Evolutionary conservation across 495 filamentous ascomycete genomes (phyloP).

Genomic region (Aspergillus wentii): DNA sequence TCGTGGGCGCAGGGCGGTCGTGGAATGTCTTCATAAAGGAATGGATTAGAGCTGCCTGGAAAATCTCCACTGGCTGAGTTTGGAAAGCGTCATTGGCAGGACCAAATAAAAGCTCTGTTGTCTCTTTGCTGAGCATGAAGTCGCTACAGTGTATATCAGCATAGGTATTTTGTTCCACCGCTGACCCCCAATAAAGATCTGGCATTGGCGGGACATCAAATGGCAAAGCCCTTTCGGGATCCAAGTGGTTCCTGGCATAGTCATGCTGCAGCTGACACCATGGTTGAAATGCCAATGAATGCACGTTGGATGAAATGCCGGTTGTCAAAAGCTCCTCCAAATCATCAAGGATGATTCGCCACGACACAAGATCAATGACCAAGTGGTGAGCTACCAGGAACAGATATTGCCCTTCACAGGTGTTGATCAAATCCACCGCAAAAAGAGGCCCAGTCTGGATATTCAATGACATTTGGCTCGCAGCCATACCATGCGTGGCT

Average conservation of each 20-base stretch:
- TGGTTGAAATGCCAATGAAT: constrained; percentile 44
- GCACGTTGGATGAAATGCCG: constrained; percentile 29
- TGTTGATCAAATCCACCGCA: constrained; percentile 26
- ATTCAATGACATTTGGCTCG: constrained; percentile 15
- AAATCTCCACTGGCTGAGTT: constrained; percentile 3
- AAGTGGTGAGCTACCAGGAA: constrained; percentile 51
- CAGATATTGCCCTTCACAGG: constrained; percentile 33
- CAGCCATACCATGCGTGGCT: constrained; percentile 1
- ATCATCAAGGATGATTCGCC: constrained; percentile 51
- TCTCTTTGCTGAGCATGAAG: too few species aligned
- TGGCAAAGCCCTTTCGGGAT: constrained; percentile 19
- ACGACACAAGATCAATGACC: constrained; percentile 52
- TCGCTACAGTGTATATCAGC: too few species aligned
- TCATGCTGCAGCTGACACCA: constrained; percentile 39
- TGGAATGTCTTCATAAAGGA: constrained; percentile 12
- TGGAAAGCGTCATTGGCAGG: constrained; percentile 1
- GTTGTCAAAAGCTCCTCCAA: constrained; percentile 44
- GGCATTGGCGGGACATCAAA: constrained; percentile 6
- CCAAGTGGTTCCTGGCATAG: constrained; percentile 12
- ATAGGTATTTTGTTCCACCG: constrained; percentile 22
- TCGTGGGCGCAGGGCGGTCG: constrained; percentile 41
- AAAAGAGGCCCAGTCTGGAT: constrained; percentile 18
- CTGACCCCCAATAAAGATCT: constrained; percentile 34
- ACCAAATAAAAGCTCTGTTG: too few species aligned
- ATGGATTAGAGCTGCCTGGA: too few species aligned